Evolutionary conservation across 2,329 filamentous ascomycete species (phyloP).

Genomic region (Coniochaeta ligniaria): DNA sequence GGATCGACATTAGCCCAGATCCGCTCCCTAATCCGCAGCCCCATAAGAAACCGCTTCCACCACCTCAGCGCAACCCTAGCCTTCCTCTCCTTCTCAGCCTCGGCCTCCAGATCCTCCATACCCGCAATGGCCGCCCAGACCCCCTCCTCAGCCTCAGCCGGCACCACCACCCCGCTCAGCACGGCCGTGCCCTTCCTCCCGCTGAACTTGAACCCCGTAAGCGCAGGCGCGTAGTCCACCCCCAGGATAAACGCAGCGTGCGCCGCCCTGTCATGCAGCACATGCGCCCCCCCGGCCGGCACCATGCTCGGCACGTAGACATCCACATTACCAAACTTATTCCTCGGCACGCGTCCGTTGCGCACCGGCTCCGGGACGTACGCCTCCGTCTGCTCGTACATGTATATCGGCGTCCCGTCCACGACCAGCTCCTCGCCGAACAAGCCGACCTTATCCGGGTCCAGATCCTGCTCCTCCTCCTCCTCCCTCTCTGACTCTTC

Average conservation of each 20-base stretch:
- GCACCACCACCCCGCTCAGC: slow-evolving; percentile 69
- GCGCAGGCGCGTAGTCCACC: slow-evolving; percentile 81
- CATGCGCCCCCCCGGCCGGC: slow-evolving; percentile 70
- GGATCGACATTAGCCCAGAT: slow-evolving; percentile 55
- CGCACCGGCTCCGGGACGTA: slow-evolving; percentile 74
- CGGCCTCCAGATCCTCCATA: slow-evolving; percentile 57
- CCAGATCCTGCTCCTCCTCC: slow-evolving; percentile 25
- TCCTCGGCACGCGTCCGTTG: slow-evolving; percentile 73
- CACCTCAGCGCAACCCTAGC: slow-evolving; percentile 54
- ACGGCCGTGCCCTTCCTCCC: slow-evolving; percentile 82
- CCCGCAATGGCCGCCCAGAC: slow-evolving; percentile 62
- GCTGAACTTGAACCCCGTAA: slow-evolving; percentile 84
- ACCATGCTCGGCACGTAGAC: slow-evolving; percentile 91
- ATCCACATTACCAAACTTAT: slow-evolving; percentile 90
- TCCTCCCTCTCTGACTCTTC: slow-evolving; percentile 35
- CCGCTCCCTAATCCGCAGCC: slow-evolving; percentile 66
- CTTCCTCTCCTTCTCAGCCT: slow-evolving; percentile 56
- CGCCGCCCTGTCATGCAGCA: slow-evolving; percentile 52
- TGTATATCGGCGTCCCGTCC: slow-evolving; percentile 51
- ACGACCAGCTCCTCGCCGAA: slow-evolving; percentile 26
- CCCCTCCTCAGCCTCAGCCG: slow-evolving; percentile 63
- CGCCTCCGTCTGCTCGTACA: slow-evolving; percentile 57
- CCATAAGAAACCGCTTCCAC: slow-evolving; percentile 74
- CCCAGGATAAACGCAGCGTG: slow-evolving; percentile 69
- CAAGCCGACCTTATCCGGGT: slow-evolving; percentile 23